phyloP scores from a whole-genome alignment of 495 filamentous ascomycete genomes.

The Aspergillus affinis region DNA sequence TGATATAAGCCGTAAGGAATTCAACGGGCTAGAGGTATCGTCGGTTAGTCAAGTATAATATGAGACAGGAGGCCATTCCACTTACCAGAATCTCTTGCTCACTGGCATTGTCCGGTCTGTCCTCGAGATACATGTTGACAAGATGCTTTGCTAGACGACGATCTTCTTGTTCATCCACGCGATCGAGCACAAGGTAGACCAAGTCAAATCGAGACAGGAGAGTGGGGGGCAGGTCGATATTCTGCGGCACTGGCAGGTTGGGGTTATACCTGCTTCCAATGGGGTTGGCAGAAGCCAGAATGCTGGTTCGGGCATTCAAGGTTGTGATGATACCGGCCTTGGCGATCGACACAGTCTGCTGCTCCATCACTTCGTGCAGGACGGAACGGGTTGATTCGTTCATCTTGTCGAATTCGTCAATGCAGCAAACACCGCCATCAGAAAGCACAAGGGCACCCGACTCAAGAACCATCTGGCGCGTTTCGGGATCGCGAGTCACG shows the following conservation, averaged over 20 bases:
- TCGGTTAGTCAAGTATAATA: background rate
- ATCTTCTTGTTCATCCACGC: constrained; percentile 84
- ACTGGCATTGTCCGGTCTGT: constrained; percentile 83
- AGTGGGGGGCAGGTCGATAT: constrained; percentile 96
- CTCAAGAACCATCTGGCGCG: constrained; percentile 91
- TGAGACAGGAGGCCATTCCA: constrained; percentile 14
- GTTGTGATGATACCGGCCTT: constrained; percentile 99
- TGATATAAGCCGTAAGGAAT: constrained; percentile 95
- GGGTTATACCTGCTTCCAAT: constrained; percentile 98
- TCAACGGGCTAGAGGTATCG: constrained; percentile 69
- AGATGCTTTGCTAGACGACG: constrained; percentile 87
- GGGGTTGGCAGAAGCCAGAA: constrained; percentile 94
- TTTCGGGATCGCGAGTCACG: constrained; percentile 92
- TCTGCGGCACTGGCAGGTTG: constrained; percentile 91
- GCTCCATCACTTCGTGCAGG: constrained; percentile 99
- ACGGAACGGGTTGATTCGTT: constrained; percentile 93
- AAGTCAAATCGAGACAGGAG: constrained; percentile 93
- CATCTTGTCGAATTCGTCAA: constrained; percentile 99
- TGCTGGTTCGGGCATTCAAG: constrained; percentile 89
- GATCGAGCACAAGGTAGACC: constrained; percentile 94
- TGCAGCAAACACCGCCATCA: constrained; percentile 96
- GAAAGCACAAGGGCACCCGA: constrained; percentile 94
- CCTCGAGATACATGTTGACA: constrained; percentile 95
- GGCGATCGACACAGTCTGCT: constrained; percentile 97
- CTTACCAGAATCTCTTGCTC: constrained; percentile 75